These are phyloP conservation scores for Combretum micranthum DNA, from an alignment of 345 rosid genomes.

Conservation along the genomic window DNA sequence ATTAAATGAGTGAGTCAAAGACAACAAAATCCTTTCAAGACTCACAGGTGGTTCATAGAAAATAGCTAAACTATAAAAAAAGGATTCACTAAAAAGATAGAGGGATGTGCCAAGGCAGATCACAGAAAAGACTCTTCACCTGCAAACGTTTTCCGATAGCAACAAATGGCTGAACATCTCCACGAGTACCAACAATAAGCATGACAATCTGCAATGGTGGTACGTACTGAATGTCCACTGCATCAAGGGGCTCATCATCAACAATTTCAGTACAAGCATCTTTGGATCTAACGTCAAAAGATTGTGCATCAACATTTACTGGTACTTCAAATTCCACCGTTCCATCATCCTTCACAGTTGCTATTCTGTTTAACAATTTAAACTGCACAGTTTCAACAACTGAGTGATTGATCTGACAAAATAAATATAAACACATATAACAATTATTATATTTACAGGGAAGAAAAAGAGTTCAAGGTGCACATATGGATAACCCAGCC, in stretches of 20 bases:
- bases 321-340: constrained; percentile 92
- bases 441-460: too few species aligned
- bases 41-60: too few species aligned
- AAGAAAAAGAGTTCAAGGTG: too few species aligned
- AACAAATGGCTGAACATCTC: constrained; percentile 89
- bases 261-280: constrained; percentile 27
- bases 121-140: constrained; percentile 24
- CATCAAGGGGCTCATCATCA: constrained; percentile 63
- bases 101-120: neutral
- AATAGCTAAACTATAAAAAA: too few species aligned
- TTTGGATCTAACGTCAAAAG: constrained; percentile 26
- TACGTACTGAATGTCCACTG: constrained; percentile 44
- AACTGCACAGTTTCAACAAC: constrained; percentile 48
- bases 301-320: constrained; percentile 57
- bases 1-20: too few species aligned
- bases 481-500: too few species aligned
- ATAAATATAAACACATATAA: constrained; percentile 1
- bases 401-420: constrained; percentile 12
- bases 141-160: constrained; percentile 80
- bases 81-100: neutral
- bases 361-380: constrained; percentile 74
- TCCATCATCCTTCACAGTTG: constrained; percentile 93
- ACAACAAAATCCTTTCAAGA: too few species aligned
- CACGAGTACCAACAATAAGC: constrained; percentile 76
- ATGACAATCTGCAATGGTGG: constrained; percentile 71